Base-by-base conservation (phyloP, 768 basidiomycete genomes). In the Kwoniella heveanensis region DNA sequence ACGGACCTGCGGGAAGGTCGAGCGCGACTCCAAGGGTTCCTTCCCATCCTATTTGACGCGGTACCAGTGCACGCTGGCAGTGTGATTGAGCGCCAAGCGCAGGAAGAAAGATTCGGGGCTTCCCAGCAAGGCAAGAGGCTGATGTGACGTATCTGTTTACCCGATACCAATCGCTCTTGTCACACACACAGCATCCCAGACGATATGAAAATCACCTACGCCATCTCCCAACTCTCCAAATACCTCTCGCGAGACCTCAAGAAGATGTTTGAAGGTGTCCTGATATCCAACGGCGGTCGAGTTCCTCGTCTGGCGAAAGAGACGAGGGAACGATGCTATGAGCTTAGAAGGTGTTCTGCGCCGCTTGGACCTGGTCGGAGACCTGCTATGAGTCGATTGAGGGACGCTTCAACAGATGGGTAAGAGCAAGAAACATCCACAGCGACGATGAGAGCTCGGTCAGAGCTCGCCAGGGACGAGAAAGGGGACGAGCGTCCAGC, bases 151-250 rank as follows among this genome's bases (percentile, higher is more conserved):
- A n/a, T n/a, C n/a, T n/a, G n/a, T n/a, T n/a, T n/a, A n/a, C n/a
- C n/a, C n/a, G n/a, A n/a, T n/a, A n/a, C n/a, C n/a, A n/a, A n/a
- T 36, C 32, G 32, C 13, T 36, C 32, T 6, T 44, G 17, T 44
- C 19, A 10, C 10, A 17, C 10, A 10, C 39, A 17, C 19, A 78
- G 74, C 54, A 77, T 79, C 46, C 77, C 76, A 4, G 51, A 61
- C 7, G 71, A 79, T 50, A 79, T 79, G 77, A 71, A 60, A 30
- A 58, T 61, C 15, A 36, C 48, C 17, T 69, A 68, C 56, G 66
- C 66, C 46, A 47, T 72, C 17, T 26, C 55, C 1, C 54, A 67
- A 49, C 37, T 68, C 5, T 21, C 46, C 7, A 61, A 27, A 17
- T 74, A 69, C 69, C 63, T 77, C 21, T 21, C 57, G 15, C 47